Evolutionary conservation across 2,329 filamentous ascomycete species (phyloP), one percentile per base, ranked within the genome.

Genomic region (Neonectria neomacrospora): DNA sequence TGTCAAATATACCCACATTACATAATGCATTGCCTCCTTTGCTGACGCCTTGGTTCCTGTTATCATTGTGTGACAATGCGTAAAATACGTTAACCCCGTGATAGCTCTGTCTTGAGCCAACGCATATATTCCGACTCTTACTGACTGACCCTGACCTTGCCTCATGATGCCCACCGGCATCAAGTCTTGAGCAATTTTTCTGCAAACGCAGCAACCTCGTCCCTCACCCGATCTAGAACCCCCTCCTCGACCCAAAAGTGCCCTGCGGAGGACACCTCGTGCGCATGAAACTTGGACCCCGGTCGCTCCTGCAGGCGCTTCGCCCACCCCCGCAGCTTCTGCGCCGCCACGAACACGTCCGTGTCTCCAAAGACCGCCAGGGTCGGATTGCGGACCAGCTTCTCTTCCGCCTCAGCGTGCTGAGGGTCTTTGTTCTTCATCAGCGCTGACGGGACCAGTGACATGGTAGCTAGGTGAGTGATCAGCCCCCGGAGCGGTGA

Each of bases 291-390:
- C 53, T 66, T 72, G 18, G 85, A 87, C 1, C 75, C 77, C 0
- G 77, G 73, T 41, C 68, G 70, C 12, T 76, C 74, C 18, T 78
- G 75, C 47, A 94, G 78, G 63, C 81, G 83, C 42, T 80, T 78
- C 10, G 82, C 81, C 94, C 94, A 97, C 1, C 82, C 79, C 11
- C 86, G 83, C 69, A 94, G 81, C 75, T 87, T 91, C 61, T 83
- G 85, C 3, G 81, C 81, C 1, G 89, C 86, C 1, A 92, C 89
- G 67, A 97, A 96, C 0, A 84, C 79, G 76, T 98, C 94, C 4
- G 85, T 82, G 54, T 90, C 87, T 1, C 94, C 95, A 73, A 90
- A 97, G 0, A 97, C 77, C 0, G 88, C 89, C 34, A 97, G 76
- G 0, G 90, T 90, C 1, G 84, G 82, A 70, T 89, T 83, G 2